Base-by-base conservation (phyloP, 352 stramenopile genomes). In the Elongisporangium prolatum region DNA sequence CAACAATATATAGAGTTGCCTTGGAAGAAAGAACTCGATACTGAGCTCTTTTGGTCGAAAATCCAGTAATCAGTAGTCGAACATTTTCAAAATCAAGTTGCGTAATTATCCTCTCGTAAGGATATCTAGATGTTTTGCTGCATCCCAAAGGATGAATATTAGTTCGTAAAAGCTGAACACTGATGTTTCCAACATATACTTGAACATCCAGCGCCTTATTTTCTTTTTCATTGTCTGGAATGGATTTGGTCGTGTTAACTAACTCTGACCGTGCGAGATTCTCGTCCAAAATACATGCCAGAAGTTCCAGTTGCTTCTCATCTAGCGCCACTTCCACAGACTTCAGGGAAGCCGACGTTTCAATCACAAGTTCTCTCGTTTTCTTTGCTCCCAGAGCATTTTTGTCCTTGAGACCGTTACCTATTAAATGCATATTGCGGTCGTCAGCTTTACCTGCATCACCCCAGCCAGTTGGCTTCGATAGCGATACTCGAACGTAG, bases 221-320 rank as follows among this genome's bases (percentile, higher is more conserved):
- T 37, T 91, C 77, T 48, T 83, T 74, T 21, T 72, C 61, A 25
- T 57, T 55, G 2, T 65, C 49, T 55, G 60, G 38, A 5, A 13
- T 5, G 0, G 28, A 5, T 34, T 34, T 50, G 1, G 24, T 22
- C 9, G 21, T 49, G 14, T 48, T 21, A 13, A 40, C 2, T 17
- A 68, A 21, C 40, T 80, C 64, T 14, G 57, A 48, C 10, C 61
- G 61, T 16, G 57, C 65, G 57, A 89, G 77, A 54, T 91, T 89
- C 48, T 89, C 81, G 24, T 85, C 68, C 2, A 80, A 40, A 40
- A 91, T 67, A 21, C 82, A 84, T n/a, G 66, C 65, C 9, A 89
- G 52, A 14, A 91, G 64, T 55, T 89, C 75, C 3, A 91, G 55
- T 37, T 91, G 81, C 24, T 84, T 76, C 8, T 77, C 71, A 59